Evolutionary conservation across 2,329 filamentous ascomycete species (phyloP), one percentile per base, ranked within the genome.

Genomic region (Hypoxylon sp.): DNA sequence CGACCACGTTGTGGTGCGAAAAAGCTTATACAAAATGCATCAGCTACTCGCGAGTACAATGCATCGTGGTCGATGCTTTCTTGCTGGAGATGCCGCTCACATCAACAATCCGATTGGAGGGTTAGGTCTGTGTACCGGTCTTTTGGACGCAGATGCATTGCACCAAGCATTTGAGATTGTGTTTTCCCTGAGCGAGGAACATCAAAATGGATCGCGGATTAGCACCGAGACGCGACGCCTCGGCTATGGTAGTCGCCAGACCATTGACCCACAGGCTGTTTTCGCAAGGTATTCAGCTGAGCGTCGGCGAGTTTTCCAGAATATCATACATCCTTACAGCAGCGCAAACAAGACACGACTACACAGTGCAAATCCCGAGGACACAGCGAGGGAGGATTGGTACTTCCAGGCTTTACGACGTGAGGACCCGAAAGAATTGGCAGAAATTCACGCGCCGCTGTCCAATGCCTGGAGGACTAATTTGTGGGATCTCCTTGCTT

Each of bases 1-100:
- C 8, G 32, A 40, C 5, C 48, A 51, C 7, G 29, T 34, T 1
- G 48, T 51, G 13, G 32, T 45, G 16, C 48, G 48, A 6, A 51
- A 51, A 29, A 51, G 48, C 21, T 23, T 51, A 16, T 51, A 51
- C 23, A 51, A 51, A 13, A 51, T 51, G 48, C 48, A 51, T 27
- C 48, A 51, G n/a, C 23, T 51, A 12, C 48, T 51, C 7, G 48
- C 34, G 13, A 51, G 48, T 17, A 51, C 48, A 4, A 51, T 51
- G 48, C 34, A 51, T 19, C 48, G 48, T 9, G 48, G 48, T 4
- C 40, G 48, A 9, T 51, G 48, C n/a, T 51, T 51, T 13, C 48
- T 51, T 21, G 48, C 48, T 11, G 48, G 48, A 4, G 48, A 51
- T 4, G 42, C 48, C 5, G 48, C 48, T 7, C 48, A 51, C 13